Evolutionary conservation across 805 yeast species (phyloP).

Genomic region (Spathaspora arborariae): DNA sequence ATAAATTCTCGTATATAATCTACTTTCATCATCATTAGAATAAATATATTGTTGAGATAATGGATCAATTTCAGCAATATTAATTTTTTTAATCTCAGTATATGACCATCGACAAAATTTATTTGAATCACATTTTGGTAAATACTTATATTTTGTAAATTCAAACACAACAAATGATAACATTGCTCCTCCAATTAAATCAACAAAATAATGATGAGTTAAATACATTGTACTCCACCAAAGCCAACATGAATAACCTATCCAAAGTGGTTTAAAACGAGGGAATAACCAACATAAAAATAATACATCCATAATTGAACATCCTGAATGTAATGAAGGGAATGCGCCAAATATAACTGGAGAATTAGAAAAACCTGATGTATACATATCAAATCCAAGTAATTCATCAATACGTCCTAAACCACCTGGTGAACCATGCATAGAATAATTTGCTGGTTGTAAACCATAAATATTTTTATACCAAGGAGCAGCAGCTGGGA

Average conservation of each 20-base stretch:
- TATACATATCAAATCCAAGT: slow-evolving; percentile 77
- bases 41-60: slow-evolving; percentile 15
- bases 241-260: slow-evolving; percentile 81
- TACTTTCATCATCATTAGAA: slow-evolving; percentile 7
- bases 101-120: slow-evolving; percentile 73
- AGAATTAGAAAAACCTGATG: slow-evolving; percentile 76
- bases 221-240: slow-evolving; percentile 99
- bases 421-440: slow-evolving; percentile 96
- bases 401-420: slow-evolving; percentile 79
- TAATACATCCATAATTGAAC: slow-evolving; percentile 89
- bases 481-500: slow-evolving; percentile 99
- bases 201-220: slow-evolving; percentile 94
- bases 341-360: slow-evolving; percentile 94
- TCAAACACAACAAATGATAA: slow-evolving; percentile 68
- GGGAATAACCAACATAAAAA: slow-evolving; percentile 86
- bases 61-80: slow-evolving; percentile 29
- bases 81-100: slow-evolving; percentile 25
- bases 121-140: slow-evolving; percentile 56
- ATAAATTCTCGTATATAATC: slow-evolving; percentile 5
- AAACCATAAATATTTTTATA: slow-evolving; percentile 81
- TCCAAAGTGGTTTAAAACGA: slow-evolving; percentile 56
- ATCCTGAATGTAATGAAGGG: slow-evolving; percentile 85
- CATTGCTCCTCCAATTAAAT: slow-evolving; percentile 90
- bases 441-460: slow-evolving; percentile 83
- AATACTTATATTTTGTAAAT: slow-evolving; percentile 59